These are phyloP conservation scores for Tremellales sp. DNA, from an alignment of 1,284 basidiomycete species.

Conservation along the genomic window DNA sequence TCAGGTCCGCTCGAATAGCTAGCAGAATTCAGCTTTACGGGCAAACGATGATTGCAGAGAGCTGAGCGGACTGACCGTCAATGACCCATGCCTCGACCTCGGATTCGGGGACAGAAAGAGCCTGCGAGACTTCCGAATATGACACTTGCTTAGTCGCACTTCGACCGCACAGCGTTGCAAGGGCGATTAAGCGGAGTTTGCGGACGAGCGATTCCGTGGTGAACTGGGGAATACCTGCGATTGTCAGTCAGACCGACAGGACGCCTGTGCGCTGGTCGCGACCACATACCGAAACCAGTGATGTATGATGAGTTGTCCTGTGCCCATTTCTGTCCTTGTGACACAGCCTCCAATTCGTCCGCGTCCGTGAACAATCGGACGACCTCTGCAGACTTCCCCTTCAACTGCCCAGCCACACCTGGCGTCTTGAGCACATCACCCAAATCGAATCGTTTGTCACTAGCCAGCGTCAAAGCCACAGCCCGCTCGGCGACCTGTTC, in stretches of 20 bases:
- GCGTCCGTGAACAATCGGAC: slow-evolving; percentile 53
- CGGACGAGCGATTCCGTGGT: slow-evolving; percentile 58
- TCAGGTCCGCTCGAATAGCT: slow-evolving; percentile 80
- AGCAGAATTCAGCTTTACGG: no score
- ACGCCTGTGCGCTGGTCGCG: neutral
- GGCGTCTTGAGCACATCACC: slow-evolving; percentile 61
- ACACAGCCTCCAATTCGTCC: slow-evolving; percentile 65
- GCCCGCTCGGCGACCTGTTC: slow-evolving; percentile 47
- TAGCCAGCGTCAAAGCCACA: slow-evolving; percentile 58
- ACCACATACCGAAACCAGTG: slow-evolving; percentile 59
- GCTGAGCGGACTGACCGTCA: slow-evolving; percentile 59
- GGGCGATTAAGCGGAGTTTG: slow-evolving; percentile 76
- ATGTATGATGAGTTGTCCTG: slow-evolving; percentile 55
- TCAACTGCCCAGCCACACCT: slow-evolving; percentile 30
- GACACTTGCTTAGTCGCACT: slow-evolving; percentile 70
- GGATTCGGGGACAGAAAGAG: slow-evolving; percentile 61
- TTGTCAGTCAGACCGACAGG: neutral
- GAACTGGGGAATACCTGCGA: slow-evolving; percentile 31
- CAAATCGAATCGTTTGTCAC: slow-evolving; percentile 71
- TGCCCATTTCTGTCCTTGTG: slow-evolving; percentile 66
- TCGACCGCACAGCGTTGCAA: slow-evolving; percentile 72
- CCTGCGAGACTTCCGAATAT: slow-evolving; percentile 68
- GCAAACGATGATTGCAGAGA: no score
- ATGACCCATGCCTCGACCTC: slow-evolving; percentile 90
- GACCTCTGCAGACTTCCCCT: slow-evolving; percentile 34